Base-by-base conservation (phyloP, 1,284 basidiomycete genomes). In the Porphyrellus sp. region DNA sequence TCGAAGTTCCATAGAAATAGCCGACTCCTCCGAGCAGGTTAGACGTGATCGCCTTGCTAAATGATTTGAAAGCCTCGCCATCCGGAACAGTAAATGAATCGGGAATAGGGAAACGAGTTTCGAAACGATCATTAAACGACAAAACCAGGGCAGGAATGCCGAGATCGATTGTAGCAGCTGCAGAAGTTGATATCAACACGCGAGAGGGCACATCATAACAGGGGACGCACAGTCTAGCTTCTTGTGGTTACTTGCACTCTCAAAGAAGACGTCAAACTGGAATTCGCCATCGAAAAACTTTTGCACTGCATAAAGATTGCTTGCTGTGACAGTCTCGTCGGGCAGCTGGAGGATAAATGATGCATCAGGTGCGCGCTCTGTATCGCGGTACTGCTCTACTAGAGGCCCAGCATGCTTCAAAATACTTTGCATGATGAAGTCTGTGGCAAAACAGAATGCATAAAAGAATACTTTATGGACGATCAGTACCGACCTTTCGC, bases 21-120 rank as follows among this genome's bases (percentile, higher is more conserved):
- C 95, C 94, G 42, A 98, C 85, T 34, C 94, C 94, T 46, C 91
- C 94, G 13, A 96, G 71, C 40, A 97, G 78, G 66, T 93, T 96
- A 0, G 94, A 88, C 0, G 92, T 94, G 55, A 96, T 81, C 15
- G 87, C 86, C 63, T 89, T 88, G 1, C 93, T 95, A 67, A 95
- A 95, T 0, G 73, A 74, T 52, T 84, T 73, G 18, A 90, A 68
- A n/a, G 75, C 70, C 51, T 79, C 72, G 44, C 71, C 69, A 49
- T 79, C 73, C 8, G 77, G 70, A 2, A 75, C 74, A 49, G 74
- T 68, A 59, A 78, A 82, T 52, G 81, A 79, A 4, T 73, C 61
- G 6, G 85, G 80, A 35, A 86, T 76, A 6, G 88, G 87, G 63
- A 97, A 89, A 1, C 77, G 75, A 0, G 72, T 58, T 41, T 81